Percentiles rank a stretch among this genome's conserved stretches.
These are phyloP conservation scores for Pholiota conissans DNA, from an alignment of 768 basidiomycete genomes.

Conservation along the genomic window DNA sequence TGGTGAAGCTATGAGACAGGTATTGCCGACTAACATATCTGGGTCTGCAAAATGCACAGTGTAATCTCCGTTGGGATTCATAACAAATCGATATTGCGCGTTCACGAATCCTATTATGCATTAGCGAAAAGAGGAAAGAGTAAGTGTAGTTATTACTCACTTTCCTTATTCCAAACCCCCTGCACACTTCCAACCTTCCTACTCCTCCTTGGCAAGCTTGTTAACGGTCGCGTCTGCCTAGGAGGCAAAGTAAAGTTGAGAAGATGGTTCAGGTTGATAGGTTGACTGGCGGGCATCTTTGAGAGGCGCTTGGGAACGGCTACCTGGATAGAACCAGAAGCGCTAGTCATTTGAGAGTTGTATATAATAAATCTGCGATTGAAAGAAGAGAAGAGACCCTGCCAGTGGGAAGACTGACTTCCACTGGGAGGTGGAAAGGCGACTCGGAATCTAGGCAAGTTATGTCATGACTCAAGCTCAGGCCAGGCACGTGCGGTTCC, in stretches of 20 bases:
- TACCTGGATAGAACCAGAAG: constrained; percentile 29
- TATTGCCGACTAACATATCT: constrained; percentile 71
- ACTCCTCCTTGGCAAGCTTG: constrained; percentile 70
- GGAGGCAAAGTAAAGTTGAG: constrained; percentile 95
- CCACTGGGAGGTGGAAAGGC: constrained; percentile 28
- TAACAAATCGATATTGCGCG: constrained; percentile 93
- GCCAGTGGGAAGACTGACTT: constrained; percentile 44
- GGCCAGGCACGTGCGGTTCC: constrained; percentile 35
- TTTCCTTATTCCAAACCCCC: constrained; percentile 87
- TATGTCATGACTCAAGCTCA: constrained; percentile 40
- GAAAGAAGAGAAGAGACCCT: constrained; percentile 37
- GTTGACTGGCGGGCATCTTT: constrained; percentile 71
- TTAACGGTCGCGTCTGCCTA: constrained; percentile 61
- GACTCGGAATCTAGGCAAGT: constrained; percentile 10
- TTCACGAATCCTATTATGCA: constrained; percentile 78
- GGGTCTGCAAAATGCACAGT: constrained; percentile 97
- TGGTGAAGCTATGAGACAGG: neutral
- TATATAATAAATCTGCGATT: constrained; percentile 1
- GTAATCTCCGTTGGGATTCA: constrained; percentile 90
- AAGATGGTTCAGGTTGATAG: constrained; percentile 72
- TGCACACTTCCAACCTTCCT: constrained; percentile 63
- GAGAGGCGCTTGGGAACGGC: constrained; percentile 55
- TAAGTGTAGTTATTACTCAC: constrained; percentile 48
- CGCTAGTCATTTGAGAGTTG: constrained; percentile 35
- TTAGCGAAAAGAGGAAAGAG: constrained; percentile 1